Evolutionary conservation across 208 protist genomes (phyloP).

Genomic region (Acanthamoeba triangularis): DNA sequence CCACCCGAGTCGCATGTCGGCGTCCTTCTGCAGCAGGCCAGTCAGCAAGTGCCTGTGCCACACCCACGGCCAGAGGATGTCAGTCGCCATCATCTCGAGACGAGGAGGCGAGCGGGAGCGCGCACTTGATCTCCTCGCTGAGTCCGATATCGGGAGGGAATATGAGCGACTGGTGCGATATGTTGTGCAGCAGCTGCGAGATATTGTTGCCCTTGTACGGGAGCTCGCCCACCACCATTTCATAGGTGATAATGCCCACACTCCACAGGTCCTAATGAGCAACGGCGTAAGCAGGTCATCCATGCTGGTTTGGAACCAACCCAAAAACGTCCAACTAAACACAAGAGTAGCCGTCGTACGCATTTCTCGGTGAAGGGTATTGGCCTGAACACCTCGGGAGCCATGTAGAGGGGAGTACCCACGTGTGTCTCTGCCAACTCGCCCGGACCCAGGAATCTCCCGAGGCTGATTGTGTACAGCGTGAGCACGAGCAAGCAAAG

Average conservation of each 20-base stretch:
- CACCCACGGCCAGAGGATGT: background rate
- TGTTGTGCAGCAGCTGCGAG: constrained; percentile 33
- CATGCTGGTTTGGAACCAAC: background rate
- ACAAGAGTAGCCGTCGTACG: background rate
- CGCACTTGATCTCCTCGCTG: constrained; percentile 20
- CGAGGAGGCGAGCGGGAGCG: no score
- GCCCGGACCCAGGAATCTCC: constrained; percentile 47
- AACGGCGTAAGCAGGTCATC: background rate
- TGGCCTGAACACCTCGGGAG: constrained; percentile 32
- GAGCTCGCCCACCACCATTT: constrained; percentile 47
- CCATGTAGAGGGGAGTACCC: constrained; percentile 56
- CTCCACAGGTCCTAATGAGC: constrained; percentile 40
- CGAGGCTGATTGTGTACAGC: background rate
- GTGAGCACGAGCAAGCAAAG: background rate
- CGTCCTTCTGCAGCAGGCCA: constrained; percentile 33
- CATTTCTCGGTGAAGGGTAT: constrained; percentile 54
- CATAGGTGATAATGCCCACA: constrained; percentile 46
- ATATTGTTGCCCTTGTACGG: constrained; percentile 47
- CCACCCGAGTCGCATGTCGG: constrained; percentile 14
- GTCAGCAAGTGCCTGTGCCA: background rate
- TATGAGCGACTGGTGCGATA: constrained; percentile 8
- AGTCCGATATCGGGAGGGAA: constrained; percentile 13
- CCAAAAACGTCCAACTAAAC: no score
- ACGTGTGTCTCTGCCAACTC: constrained; percentile 53
- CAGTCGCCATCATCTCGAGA: background rate